Evolutionary conservation across 1,139 yeast species (phyloP), one percentile per base, ranked within the genome.

Genomic region (Geotrichum klebahnii): DNA sequence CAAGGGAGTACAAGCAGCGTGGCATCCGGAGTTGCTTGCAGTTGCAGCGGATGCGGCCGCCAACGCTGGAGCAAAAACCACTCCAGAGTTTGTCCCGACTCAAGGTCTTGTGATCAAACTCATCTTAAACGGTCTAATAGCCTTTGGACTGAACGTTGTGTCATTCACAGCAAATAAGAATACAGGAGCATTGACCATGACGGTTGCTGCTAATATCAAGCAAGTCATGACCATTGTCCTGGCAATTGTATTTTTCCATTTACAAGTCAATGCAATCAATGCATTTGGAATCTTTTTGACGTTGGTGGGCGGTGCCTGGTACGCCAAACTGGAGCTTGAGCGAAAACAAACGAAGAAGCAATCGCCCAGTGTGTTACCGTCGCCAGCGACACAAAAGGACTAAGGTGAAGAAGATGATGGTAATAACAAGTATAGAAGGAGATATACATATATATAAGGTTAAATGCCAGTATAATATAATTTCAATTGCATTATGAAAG

Each of bases 111-210:
- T 55, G 41, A 12, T 56, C 39, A 54, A 60, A 34, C 55, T 62
- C 34, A 29, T 46, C 16, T 48, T 58, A 40, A 63, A 59, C 48
- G 65, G 65, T 14, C 31, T 59, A 14, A 54, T 62, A 23, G 63
- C 65, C n/a, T 61, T 60, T 46, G 61, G 58, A 3, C 54, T 61
- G 9, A 58, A 59, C 43, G 57, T 60, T 16, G 61, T 61, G 12
- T 58, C 64, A 1, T 57, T 62, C 44, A 58, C 62, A 6, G 61
- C 64, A 20, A 62, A 59, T 54, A 60, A 59, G 53, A 56, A 59
- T 53, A 55, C 61, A 9, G 61, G 61, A 12, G 62, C 65, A 1
- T 41, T 61, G 35, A 56, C 60, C 34, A 58, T 61, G 62, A 60
- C 64, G 5, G 63, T 61, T 28, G 62, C 62, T 9, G 62, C 60